Evolutionary conservation across 2,329 filamentous ascomycete genomes (phyloP), one percentile per base, ranked within the genome.

Genomic region (Colletotrichum tropicale): DNA sequence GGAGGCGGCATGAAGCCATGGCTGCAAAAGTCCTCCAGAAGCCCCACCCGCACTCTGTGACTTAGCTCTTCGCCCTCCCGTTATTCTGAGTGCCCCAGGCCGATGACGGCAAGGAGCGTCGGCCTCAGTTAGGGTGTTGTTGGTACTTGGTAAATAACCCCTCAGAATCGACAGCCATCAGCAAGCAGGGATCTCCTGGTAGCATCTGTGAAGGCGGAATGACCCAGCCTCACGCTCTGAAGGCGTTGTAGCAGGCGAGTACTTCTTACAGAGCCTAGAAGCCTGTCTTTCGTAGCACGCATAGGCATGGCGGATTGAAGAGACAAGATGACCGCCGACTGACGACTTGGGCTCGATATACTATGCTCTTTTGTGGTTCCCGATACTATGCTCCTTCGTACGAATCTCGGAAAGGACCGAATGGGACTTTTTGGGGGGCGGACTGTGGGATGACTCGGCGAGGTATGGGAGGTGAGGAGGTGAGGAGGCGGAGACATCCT

Each of bases 321-420:
- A 52, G n/a, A 52, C 43, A 52, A 21, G n/a, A 52, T 21, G 43
- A 48, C 43, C 43, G 10, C n/a, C 43, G 10, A 21, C n/a, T 52
- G 12, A 21, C 6, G n/a, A 52, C 43, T 13, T 52, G 43, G 43
- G 43, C 43, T 52, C 13, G 10, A n/a, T 21, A 21, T 21, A 64
- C 9, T 7, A 16, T 28, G 32, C 28, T 62, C 26, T 38, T 13
- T 18, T 9, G 36, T 38, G n/a, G n/a, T n/a, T n/a, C n/a, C n/a
- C n/a, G n/a, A 21, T 21, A 64, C 9, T 7, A 16, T 28, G 32
- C 28, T 62, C 26, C 58, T 13, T 18, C 15, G 36, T 38, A 48
- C 18, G 66, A 67, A 21, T 24, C 32, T 72, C 73, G 62, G 73
- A 66, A 52, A 75, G 69, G 69, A 21, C 56, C 73, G 73, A 75